phyloP scores from a whole-genome alignment of 2,329 filamentous ascomycete genomes.

The Xylariaceae sp. region DNA sequence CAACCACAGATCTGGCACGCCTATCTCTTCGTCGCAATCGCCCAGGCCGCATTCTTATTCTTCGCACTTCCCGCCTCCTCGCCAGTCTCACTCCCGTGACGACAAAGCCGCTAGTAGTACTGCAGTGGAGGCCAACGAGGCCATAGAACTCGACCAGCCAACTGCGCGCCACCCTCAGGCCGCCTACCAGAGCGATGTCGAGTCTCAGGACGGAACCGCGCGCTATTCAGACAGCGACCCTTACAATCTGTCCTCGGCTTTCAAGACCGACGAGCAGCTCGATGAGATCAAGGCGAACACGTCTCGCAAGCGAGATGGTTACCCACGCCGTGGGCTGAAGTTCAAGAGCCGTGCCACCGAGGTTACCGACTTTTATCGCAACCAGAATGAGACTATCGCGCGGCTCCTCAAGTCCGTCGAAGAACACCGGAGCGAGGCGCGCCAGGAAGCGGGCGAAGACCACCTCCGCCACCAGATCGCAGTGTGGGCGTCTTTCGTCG shows the following conservation, averaged over 20 bases:
- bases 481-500: constrained; percentile 63
- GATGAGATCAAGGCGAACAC: constrained; percentile 74
- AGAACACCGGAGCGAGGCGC: constrained; percentile 78
- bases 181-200: constrained; percentile 40
- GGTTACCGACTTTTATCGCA: constrained; percentile 77
- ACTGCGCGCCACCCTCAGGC: constrained; percentile 38
- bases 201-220: constrained; percentile 30
- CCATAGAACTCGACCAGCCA: constrained; percentile 30
- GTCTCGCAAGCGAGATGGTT: constrained; percentile 61
- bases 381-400: constrained; percentile 91
- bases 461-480: constrained; percentile 68
- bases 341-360: constrained; percentile 40
- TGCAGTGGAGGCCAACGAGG: constrained; percentile 37
- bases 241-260: constrained; percentile 67
- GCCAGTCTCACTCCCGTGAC: background rate
- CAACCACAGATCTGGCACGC: constrained; percentile 10
- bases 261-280: constrained; percentile 75
- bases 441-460: constrained; percentile 73
- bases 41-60: constrained; percentile 15
- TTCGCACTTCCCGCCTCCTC: constrained; percentile 4
- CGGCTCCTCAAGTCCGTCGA: constrained; percentile 87
- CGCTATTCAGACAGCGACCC: constrained; percentile 65
- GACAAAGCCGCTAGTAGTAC: constrained; percentile 42
- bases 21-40: constrained; percentile 21
- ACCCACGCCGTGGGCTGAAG: constrained; percentile 12